Base-by-base conservation (phyloP, 2,329 filamentous ascomycete species). In the Berkeleyomyces rouxiae region DNA sequence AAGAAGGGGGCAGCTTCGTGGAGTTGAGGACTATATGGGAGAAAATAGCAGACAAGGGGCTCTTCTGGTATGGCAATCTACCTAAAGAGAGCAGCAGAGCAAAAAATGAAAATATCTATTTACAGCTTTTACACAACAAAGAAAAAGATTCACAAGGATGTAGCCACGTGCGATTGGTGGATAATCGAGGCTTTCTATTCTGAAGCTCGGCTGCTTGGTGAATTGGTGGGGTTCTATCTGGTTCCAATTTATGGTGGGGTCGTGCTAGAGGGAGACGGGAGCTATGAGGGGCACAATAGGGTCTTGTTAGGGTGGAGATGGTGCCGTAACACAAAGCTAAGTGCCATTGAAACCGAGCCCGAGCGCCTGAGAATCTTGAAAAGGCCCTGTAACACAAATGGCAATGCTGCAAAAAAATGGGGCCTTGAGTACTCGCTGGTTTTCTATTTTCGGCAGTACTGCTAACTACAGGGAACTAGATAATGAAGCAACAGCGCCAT, bases 211-310 rank as follows among this genome's bases (percentile, higher is more conserved):
- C 58, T 23, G 31, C n/a, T 53, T 53, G 49, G 33, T 36, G 42
- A 13, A 7, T 44, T 53, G 58, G 58, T 40, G 58, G 58, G 33
- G 36, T 60, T 59, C 46, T 60, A 11, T 3, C 16, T 60, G 44
- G 44, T 11, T 31, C 40, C n/a, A 49, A 37, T 37, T 60, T 60
- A 40, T 60, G 58, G 58, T 60, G 58, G 58, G 58, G 58, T 46
- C 43, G 11, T 16, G 4, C 31, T 33, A 11, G 49, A 5, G 5
- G 23, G 49, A 33, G 46, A 10, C 6, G n/a, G 42, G 9, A 31
- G 49, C 4, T 36, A 36, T 36, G 16, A 53, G 49, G 13, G 49
- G 31, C 11, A 13, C 31, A 53, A 33, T 10, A 11, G 13, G 3
- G 10, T 53, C 10, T n/a, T 11, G 49, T 10, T 13, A 44, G 42